Evolutionary conservation across 139 green algal genomes (phyloP).

Genomic region (Astrephomene gubernaculifera): DNA sequence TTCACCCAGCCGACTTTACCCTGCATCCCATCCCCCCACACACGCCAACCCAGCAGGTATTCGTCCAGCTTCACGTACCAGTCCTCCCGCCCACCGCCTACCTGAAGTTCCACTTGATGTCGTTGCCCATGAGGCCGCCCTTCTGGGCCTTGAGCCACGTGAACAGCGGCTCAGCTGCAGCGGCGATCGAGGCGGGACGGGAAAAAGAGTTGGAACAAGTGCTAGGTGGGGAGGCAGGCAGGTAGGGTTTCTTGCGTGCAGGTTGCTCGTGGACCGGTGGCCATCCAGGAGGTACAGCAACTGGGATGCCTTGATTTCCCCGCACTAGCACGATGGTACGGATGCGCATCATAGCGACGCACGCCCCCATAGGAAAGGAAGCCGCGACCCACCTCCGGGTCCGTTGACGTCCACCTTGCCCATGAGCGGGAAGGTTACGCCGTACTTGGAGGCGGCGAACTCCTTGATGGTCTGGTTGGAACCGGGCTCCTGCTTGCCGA

Average conservation of each 20-base stretch:
- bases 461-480: conserved; percentile 77
- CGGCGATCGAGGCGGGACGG: no score
- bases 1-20: no score
- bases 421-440: conserved; percentile 69
- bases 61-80: neutral
- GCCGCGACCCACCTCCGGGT: conserved; percentile 3
- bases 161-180: conserved; percentile 62
- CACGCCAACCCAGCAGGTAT: neutral
- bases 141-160: conserved; percentile 75
- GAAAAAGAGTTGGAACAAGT: no score
- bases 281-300: no score
- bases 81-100: neutral
- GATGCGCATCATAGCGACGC: neutral
- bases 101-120: conserved; percentile 82
- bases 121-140: conserved; percentile 64
- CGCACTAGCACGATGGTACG: no score
- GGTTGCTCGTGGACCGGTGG: no score
- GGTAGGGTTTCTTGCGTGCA: no score
- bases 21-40: no score
- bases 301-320: no score
- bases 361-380: no score
- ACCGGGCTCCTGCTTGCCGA: conserved; percentile 78
- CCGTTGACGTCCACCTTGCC: conserved; percentile 73
- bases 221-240: no score
- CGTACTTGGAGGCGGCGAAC: conserved; percentile 69